A percentile compares a stretch with the other conserved stretches of the same genome.
phyloP scores from a whole-genome alignment of 1,139 yeast species.

The Candida gigantensis region DNA sequence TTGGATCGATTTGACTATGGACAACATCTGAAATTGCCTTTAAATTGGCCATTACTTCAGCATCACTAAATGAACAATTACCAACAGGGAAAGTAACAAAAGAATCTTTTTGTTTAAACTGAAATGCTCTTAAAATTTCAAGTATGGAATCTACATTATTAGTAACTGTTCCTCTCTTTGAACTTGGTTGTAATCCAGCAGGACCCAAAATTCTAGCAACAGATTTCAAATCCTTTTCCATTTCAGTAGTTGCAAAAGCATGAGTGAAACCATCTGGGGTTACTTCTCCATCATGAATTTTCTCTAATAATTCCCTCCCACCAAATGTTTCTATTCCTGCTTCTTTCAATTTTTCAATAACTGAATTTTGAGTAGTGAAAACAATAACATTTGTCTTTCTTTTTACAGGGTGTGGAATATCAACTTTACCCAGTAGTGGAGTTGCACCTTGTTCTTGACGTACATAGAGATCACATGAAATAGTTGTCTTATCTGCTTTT shows the following conservation, averaged over 20 bases:
- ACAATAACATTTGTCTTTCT: conserved; percentile 61
- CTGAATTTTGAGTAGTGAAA: conserved; percentile 59
- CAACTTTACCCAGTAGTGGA: conserved; percentile 71
- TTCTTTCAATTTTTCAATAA: conserved; percentile 52
- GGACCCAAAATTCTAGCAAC: conserved; percentile 86
- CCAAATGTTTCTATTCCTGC: conserved; percentile 68
- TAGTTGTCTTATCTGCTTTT: conserved; percentile 64
- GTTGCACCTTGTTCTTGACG: conserved; percentile 79
- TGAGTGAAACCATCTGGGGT: conserved; percentile 65
- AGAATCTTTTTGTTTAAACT: conserved; percentile 68
- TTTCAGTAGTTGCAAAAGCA: conserved; percentile 84
- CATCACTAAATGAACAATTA: conserved; percentile 75
- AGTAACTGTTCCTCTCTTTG: conserved; percentile 84
- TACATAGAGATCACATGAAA: conserved; percentile 66
- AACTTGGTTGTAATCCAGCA: conserved; percentile 83
- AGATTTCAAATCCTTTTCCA: conserved; percentile 58
- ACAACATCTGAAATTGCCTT: conserved; percentile 69
- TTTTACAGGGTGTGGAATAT: conserved; percentile 74
- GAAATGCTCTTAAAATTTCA: conserved; percentile 43
- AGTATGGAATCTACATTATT: conserved; percentile 48
- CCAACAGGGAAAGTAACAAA: conserved; percentile 73
- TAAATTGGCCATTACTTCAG: conserved; percentile 72
- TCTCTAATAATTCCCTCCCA: conserved; percentile 67
- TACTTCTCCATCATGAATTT: conserved; percentile 56
- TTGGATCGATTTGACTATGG: conserved; percentile 26